Conservation (phyloP, 2,329 filamentous ascomycete genomes). For the Penicillium sp. region DNA sequence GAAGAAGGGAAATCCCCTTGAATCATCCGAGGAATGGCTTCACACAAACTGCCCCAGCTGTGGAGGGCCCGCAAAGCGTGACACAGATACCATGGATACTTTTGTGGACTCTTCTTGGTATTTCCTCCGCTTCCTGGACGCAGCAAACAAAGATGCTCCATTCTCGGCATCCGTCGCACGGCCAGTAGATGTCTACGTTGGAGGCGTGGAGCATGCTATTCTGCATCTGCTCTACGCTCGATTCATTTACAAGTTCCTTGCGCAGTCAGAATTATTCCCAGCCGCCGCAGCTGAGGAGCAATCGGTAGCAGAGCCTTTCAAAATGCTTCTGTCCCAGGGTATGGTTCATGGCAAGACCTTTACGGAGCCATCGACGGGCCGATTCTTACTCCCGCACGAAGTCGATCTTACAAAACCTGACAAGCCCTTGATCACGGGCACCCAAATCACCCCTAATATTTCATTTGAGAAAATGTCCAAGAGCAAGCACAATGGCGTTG, state of each 20-base stretch:
- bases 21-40: conserved; percentile 69
- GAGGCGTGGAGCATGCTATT: conserved; percentile 88
- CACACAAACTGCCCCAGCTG: conserved; percentile 74
- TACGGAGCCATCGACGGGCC: conserved; percentile 69
- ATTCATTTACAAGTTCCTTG: conserved; percentile 86
- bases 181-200: conserved; percentile 85
- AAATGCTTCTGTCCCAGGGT: conserved; percentile 78
- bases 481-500: conserved; percentile 88
- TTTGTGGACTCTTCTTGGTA: conserved; percentile 97
- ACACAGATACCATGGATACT: conserved; percentile 95
- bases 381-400: conserved; percentile 74
- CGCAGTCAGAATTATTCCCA: conserved; percentile 48
- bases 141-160: conserved; percentile 61
- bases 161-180: conserved; percentile 61
- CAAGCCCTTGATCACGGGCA: conserved; percentile 62
- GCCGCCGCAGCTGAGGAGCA: conserved; percentile 37
- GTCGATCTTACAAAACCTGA: conserved; percentile 62
- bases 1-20: conserved; percentile 74
- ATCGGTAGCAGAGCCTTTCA: conserved; percentile 69
- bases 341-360: conserved; percentile 92
- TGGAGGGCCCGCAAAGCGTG: conserved; percentile 66
- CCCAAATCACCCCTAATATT: conserved; percentile 58
- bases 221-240: conserved; percentile 84
- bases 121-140: conserved; percentile 75
- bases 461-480: conserved; percentile 94